Percentiles rank a stretch among this genome's conserved stretches.
Conservation (phyloP, 495 filamentous ascomycete genomes). For the Poronia punctata region DNA sequence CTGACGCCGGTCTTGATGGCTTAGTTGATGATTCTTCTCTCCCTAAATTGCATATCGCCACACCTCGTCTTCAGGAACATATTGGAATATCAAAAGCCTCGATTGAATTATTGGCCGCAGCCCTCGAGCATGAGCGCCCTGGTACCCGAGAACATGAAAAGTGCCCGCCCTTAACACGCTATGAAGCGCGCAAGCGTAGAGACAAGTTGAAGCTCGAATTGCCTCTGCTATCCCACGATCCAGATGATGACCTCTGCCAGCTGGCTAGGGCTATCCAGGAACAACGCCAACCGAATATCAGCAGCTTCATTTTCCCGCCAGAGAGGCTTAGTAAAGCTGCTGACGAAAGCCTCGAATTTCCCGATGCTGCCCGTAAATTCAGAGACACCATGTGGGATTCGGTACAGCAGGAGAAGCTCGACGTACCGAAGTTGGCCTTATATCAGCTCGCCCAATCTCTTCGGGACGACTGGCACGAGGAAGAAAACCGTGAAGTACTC, state of each 20-base stretch:
- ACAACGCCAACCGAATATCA: constrained; percentile 24
- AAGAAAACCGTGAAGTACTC: constrained; percentile 28
- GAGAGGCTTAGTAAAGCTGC: constrained; percentile 38
- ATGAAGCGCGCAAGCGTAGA: constrained; percentile 11
- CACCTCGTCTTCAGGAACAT: constrained; percentile 19
- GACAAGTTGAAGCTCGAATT: constrained; percentile 41
- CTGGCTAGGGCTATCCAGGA: constrained; percentile 26
- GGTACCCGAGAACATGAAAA: constrained; percentile 12
- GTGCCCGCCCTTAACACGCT: constrained; percentile 10
- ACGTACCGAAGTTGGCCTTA: constrained; percentile 32
- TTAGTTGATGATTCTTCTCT: constrained; percentile 17
- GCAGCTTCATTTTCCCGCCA: constrained; percentile 36
- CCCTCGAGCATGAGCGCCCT: constrained; percentile 10
- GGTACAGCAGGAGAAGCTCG: constrained; percentile 37
- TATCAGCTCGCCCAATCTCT: constrained; percentile 31
- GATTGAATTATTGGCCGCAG: constrained; percentile 8
- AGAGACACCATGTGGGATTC: constrained; percentile 16
- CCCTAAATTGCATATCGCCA: constrained; percentile 18
- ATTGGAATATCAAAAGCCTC: constrained; percentile 18
- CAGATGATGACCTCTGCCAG: constrained; percentile 37
- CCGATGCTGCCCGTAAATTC: constrained; percentile 23
- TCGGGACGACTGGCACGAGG: constrained; percentile 31
- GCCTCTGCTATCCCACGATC: constrained; percentile 44
- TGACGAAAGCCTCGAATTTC: constrained; percentile 46
- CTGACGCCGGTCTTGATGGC: neutral